Conservation (phyloP, 2,329 filamentous ascomycete genomes). For the Penicillium sp. region DNA sequence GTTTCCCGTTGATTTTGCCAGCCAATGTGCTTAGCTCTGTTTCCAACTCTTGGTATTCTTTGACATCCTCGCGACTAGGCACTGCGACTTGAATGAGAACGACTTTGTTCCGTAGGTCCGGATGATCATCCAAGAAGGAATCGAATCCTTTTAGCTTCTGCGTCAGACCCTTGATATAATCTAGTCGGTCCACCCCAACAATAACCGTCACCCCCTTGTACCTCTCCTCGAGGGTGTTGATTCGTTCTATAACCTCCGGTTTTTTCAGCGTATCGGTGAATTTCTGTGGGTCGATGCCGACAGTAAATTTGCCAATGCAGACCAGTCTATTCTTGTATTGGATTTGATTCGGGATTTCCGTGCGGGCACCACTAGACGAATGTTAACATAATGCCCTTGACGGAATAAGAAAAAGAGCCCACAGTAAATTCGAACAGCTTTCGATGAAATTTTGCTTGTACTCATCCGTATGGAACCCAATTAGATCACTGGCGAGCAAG, state of each 20-base stretch:
- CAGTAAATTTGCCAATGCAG: constrained; percentile 86
- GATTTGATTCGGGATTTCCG: constrained; percentile 75
- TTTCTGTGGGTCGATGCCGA: constrained; percentile 93
- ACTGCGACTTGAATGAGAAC: constrained; percentile 92
- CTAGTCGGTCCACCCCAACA: constrained; percentile 86
- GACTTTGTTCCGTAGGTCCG: constrained; percentile 90
- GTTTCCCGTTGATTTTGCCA: constrained; percentile 89
- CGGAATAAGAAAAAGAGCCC: constrained; percentile 30
- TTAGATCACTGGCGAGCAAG: constrained; percentile 79
- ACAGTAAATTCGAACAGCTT: constrained; percentile 81
- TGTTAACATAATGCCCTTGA: not conserved
- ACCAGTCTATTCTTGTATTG: constrained; percentile 80
- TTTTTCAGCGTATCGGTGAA: constrained; percentile 79
- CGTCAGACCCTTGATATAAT: constrained; percentile 95
- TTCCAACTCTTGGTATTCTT: constrained; percentile 91
- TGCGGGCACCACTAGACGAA: constrained; percentile 44
- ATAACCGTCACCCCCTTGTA: constrained; percentile 90
- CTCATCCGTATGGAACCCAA: constrained; percentile 97
- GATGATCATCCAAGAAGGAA: constrained; percentile 86
- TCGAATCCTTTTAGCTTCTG: constrained; percentile 93
- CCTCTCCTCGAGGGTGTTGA: constrained; percentile 72
- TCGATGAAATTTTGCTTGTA: constrained; percentile 89
- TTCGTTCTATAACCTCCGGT: constrained; percentile 75
- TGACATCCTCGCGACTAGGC: constrained; percentile 78
- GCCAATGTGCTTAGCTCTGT: constrained; percentile 90